These are phyloP conservation scores for Blastocystis sp. DNA, from an alignment of 352 stramenopile species.

Conservation along the genomic window DNA sequence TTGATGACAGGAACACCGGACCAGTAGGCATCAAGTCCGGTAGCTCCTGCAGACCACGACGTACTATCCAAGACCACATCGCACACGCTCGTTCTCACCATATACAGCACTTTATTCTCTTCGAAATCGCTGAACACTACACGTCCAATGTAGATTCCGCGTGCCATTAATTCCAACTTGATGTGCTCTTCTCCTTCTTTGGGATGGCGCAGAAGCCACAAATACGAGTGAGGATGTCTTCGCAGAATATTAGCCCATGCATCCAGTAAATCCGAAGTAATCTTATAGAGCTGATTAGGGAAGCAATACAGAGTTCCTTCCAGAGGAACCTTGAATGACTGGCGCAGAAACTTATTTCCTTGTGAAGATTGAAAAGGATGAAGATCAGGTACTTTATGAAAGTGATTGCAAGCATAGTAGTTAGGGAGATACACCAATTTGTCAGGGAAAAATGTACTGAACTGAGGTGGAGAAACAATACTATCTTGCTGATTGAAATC, in stretches of 20 bases:
- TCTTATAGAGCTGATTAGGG: constrained; percentile 54
- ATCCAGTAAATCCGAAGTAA: background rate
- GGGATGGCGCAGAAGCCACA: constrained; percentile 41
- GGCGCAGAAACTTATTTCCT: background rate
- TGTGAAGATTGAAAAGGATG: background rate
- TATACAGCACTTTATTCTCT: constrained; percentile 21
- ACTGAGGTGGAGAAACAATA: background rate
- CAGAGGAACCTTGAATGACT: background rate
- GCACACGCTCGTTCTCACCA: constrained; percentile 38
- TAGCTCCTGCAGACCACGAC: constrained; percentile 31
- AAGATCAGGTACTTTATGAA: constrained; percentile 8
- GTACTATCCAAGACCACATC: constrained; percentile 36
- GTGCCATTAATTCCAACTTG: constrained; percentile 2
- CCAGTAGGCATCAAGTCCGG: constrained; percentile 46
- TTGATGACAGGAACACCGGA: constrained; percentile 11
- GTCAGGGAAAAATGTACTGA: background rate
- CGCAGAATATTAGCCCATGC: constrained; percentile 29
- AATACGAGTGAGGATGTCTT: background rate
- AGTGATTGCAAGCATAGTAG: constrained; percentile 48
- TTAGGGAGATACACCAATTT: constrained; percentile 54
- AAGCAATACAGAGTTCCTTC: constrained; percentile 23
- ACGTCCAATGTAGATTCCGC: background rate
- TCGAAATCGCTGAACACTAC: constrained; percentile 57
- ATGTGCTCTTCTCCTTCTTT: constrained; percentile 40
- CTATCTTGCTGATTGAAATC: constrained; percentile 43